Evolutionary conservation across 2,329 filamentous ascomycete species (phyloP), one percentile per base, ranked within the genome.

Genomic region (Thermomyces lanuginosus): DNA sequence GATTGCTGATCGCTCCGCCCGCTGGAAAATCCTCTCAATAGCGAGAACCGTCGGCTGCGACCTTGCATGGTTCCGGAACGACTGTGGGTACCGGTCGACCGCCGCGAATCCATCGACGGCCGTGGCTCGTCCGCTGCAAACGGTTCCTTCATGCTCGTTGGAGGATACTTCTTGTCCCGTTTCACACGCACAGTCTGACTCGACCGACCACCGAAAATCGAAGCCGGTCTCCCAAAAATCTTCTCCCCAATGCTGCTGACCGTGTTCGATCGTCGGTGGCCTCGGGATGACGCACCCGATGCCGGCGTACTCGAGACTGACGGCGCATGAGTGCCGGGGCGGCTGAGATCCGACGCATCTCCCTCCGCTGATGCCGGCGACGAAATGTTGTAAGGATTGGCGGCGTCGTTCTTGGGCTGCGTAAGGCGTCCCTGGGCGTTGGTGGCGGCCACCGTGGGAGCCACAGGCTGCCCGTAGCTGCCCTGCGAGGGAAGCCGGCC

Each of bases 401-500:
- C 59, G n/a, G n/a, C n/a, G n/a, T n/a, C n/a, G 27, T 38, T 58
- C 49, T 66, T 69, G 7, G 79, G 79, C 48, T 92, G 86, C 38
- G 89, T 79, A 42, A 95, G 82, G 36, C 78, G 78, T 36, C 83
- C 86, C 49, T 92, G 79, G 3, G 70, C 83, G 51, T 89, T 92
- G 27, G 83, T 89, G 40, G 78, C 76, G 25, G 83, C 83, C 33
- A 93, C 75, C 24, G 82, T 72, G 16, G 89, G 84, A 29, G 82
- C 81, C 23, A 75, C 75, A 25, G 86, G 89, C 52, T 91, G 81
- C 37, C 81, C 81, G 50, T 95, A 93, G 31, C 79, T 76, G 49
- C 78, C 66, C 37, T 78, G 71, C 38, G 75, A 81, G 37, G 79
- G 76, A 26, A 89, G 66, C 35, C 71, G 49, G 32, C 60, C 64